These are phyloP conservation scores for Tetrapisispora pingtungensis DNA, from an alignment of 805 yeast species.

Conservation along the genomic window DNA sequence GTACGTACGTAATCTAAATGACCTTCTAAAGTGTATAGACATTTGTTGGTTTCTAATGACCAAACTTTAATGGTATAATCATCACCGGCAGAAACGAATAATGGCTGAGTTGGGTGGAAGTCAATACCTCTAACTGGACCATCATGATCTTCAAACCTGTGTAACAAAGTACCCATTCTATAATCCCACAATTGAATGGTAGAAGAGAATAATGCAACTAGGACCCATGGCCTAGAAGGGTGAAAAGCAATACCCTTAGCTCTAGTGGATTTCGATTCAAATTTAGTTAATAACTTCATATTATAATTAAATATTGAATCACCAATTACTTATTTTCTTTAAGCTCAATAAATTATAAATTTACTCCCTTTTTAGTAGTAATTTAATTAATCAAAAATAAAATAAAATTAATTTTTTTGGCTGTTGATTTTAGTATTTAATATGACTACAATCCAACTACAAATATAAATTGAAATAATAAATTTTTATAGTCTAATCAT, in stretches of 20 bases:
- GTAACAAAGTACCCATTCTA: slow-evolving; percentile 96
- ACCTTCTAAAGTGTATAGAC: slow-evolving; percentile 83
- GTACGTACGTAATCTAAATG: slow-evolving; percentile 94
- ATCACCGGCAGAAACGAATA: slow-evolving; percentile 95
- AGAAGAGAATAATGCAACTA: slow-evolving; percentile 91
- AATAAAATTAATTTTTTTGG: too few relatives aligned
- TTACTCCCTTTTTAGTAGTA: too few relatives aligned
- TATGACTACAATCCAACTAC: too few relatives aligned
- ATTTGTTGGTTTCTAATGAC: slow-evolving; percentile 86
- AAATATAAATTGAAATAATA: too few relatives aligned
- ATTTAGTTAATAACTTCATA: slow-evolving; percentile 83
- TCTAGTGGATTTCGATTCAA: slow-evolving; percentile 95
- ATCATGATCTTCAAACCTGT: slow-evolving; percentile 94
- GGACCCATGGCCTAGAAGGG: slow-evolving; percentile 87
- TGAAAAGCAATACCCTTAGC: slow-evolving; percentile 97
- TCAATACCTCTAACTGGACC: slow-evolving; percentile 95
- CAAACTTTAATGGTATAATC: slow-evolving; percentile 92
- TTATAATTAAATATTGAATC: slow-evolving; percentile 16
- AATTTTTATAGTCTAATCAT: too few relatives aligned
- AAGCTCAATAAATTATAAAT: too few relatives aligned
- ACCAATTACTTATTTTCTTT: not conserved
- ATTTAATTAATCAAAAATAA: too few relatives aligned
- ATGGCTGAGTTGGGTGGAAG: slow-evolving; percentile 96
- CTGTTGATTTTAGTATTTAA: too few relatives aligned
- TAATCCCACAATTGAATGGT: slow-evolving; percentile 99